A percentile compares a stretch with the other conserved stretches of the same genome.
phyloP scores from a whole-genome alignment of 2,329 filamentous ascomycete genomes.

The Colletotrichum cuscutae region DNA sequence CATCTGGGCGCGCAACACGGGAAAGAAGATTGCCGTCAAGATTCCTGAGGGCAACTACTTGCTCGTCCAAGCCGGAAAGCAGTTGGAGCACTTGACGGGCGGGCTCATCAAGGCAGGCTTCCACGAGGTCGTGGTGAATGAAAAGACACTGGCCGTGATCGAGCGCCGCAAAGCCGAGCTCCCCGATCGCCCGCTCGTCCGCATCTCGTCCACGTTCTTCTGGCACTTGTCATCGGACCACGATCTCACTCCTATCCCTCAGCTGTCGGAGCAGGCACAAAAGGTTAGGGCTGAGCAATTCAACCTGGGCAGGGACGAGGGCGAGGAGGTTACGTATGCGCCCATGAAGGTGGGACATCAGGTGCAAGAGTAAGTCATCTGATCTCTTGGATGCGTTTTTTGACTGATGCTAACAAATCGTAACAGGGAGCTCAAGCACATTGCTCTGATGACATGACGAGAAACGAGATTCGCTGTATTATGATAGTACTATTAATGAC shows the following conservation, averaged over 20 bases:
- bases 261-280: slow-evolving; percentile 56
- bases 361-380: slow-evolving; percentile 61
- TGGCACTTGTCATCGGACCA: slow-evolving; percentile 69
- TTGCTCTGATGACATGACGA: slow-evolving; percentile 55
- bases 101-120: slow-evolving; percentile 70
- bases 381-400: too few relatives aligned
- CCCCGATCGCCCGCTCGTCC: slow-evolving; percentile 62
- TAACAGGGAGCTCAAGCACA: slow-evolving; percentile 61
- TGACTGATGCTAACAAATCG: background rate
- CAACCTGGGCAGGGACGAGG: slow-evolving; percentile 63
- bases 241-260: slow-evolving; percentile 62
- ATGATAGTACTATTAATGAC: slow-evolving; percentile 21
- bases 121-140: slow-evolving; percentile 70
- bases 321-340: slow-evolving; percentile 57
- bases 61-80: slow-evolving; percentile 71
- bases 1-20: slow-evolving; percentile 73
- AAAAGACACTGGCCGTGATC: slow-evolving; percentile 60
- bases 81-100: slow-evolving; percentile 70
- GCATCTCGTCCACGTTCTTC: slow-evolving; percentile 71
- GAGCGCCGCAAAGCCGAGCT: slow-evolving; percentile 51
- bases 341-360: slow-evolving; percentile 69
- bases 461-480: slow-evolving; percentile 14
- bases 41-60: slow-evolving; percentile 68
- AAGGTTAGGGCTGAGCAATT: slow-evolving; percentile 58
- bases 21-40: slow-evolving; percentile 66